A percentile compares a stretch with the other conserved stretches of the same genome.
These are phyloP conservation scores for Pseudogymnoascus sp. DNA, from an alignment of 2,329 filamentous ascomycete species.

Conservation along the genomic window DNA sequence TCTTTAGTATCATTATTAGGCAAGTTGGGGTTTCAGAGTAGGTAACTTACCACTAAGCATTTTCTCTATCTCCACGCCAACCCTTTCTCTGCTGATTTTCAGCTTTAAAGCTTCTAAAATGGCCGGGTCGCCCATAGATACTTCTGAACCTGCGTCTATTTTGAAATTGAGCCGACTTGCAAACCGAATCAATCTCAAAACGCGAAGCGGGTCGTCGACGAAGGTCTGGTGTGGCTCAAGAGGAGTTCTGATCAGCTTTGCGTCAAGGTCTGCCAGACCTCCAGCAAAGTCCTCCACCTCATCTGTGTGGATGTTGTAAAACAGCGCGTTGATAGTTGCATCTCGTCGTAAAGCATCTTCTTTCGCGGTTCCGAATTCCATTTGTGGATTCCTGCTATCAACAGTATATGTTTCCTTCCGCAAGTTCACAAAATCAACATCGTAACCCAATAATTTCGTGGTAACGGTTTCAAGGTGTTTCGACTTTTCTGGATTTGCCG, in stretches of 20 bases:
- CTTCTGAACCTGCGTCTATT: constrained; percentile 63
- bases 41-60: constrained; percentile 63
- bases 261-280: constrained; percentile 68
- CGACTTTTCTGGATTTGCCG: constrained; percentile 88
- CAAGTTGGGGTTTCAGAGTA: constrained; percentile 19
- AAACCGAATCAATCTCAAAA: constrained; percentile 82
- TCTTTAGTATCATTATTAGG: constrained; percentile 12
- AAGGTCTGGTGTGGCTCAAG: constrained; percentile 87
- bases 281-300: constrained; percentile 79
- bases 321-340: constrained; percentile 90
- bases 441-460: constrained; percentile 74
- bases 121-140: constrained; percentile 68
- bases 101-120: constrained; percentile 71
- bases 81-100: constrained; percentile 88
- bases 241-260: constrained; percentile 72
- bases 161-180: constrained; percentile 74
- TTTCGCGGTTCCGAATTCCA: constrained; percentile 87
- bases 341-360: constrained; percentile 87
- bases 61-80: constrained; percentile 83
- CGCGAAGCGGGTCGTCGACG: constrained; percentile 82
- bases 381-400: constrained; percentile 81
- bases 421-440: constrained; percentile 91
- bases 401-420: constrained; percentile 84
- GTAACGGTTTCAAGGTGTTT: constrained; percentile 93
- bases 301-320: constrained; percentile 82